Evolutionary conservation across 371 early-diverging fungal species (phyloP).

Genomic region (Neoconidiobolus thromboides): DNA sequence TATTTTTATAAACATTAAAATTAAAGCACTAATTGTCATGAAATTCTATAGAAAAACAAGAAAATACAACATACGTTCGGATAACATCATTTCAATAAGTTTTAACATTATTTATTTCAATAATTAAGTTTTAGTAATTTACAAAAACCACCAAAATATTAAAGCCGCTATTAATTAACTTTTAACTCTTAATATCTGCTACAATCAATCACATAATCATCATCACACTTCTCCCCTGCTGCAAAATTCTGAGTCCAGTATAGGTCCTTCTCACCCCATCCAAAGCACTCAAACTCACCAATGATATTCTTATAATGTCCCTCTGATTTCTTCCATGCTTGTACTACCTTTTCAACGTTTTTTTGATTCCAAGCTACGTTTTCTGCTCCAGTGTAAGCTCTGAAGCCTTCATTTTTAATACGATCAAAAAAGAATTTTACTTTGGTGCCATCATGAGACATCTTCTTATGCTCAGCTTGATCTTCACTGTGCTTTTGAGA

Average conservation of each 20-base stretch:
- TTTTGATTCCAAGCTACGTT: constrained; percentile 2
- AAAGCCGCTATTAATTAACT: too few relatives aligned
- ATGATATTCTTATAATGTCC: constrained; percentile 4
- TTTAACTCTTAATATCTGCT: too few relatives aligned
- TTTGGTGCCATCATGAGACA: constrained; percentile 15
- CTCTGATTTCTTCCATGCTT: neutral
- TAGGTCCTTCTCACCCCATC: neutral
- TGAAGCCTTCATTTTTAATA: neutral
- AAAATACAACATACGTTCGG: too few relatives aligned
- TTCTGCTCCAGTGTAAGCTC: neutral
- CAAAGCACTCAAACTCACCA: neutral
- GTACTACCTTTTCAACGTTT: neutral
- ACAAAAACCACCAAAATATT: too few relatives aligned
- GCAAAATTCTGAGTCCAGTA: constrained; percentile 8
- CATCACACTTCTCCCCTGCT: too few relatives aligned
- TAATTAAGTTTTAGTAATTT: too few relatives aligned
- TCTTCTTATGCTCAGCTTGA: constrained; percentile 10
- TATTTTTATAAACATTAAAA: too few relatives aligned
- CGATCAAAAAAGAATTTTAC: constrained; percentile 3
- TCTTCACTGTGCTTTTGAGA: constrained; percentile 16
- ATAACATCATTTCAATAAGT: too few relatives aligned
- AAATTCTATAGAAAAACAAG: too few relatives aligned
- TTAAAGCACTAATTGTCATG: too few relatives aligned
- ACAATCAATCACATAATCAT: too few relatives aligned
- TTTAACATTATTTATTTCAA: too few relatives aligned